Base-by-base conservation (phyloP, 306 rosid species). In the Vigna hirtella region DNA sequence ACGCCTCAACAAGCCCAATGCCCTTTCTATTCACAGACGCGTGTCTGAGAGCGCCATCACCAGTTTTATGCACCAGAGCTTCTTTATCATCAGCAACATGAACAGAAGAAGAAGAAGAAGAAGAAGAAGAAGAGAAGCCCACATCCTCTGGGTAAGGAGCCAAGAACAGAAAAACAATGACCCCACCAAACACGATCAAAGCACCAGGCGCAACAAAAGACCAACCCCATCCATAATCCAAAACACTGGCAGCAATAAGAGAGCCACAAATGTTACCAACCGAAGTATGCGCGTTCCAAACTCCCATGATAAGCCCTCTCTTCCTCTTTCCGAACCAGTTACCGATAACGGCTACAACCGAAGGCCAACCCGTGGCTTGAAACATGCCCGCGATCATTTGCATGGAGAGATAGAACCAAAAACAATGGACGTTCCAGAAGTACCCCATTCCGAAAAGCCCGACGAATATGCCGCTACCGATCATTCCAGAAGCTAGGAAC, bases 151-250 rank as follows among this genome's bases (percentile, higher is more conserved):
- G 98, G 73, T 89, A 91, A 34, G 97, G 91, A 34, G 93, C 86
- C 78, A 93, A 73, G 53, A 89, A 88, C 50, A 88, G 76, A 76
- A 36, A 91, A 32, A 93, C 97, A 17, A 93, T 0, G 13, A 93
- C 1, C 4, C 98, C 97, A 16, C 91, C 97, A n/a, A 78, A 14
- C 7, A 86, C 42, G 4, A 93, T 89, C 49, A 91, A 56, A 0
- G 64, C 86, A 5, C 86, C 91, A 2, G 92, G 94, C 22, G 69
- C 78, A 38, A 93, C 81, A 49, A 93, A 91, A 42, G 91, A 93
- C 94, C 94, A 93, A 26, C 96, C 98, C 98, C 98, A 93, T 6
- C 98, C 98, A 59, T 80, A 84, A n/a, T 89, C 89, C 83, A 93
- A 79, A 30, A 91, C 98, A 53, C 87, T 72, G 8, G 97, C 97